Base-by-base conservation (phyloP, 352 stramenopile species). In the Phytopythium sindhum region DNA sequence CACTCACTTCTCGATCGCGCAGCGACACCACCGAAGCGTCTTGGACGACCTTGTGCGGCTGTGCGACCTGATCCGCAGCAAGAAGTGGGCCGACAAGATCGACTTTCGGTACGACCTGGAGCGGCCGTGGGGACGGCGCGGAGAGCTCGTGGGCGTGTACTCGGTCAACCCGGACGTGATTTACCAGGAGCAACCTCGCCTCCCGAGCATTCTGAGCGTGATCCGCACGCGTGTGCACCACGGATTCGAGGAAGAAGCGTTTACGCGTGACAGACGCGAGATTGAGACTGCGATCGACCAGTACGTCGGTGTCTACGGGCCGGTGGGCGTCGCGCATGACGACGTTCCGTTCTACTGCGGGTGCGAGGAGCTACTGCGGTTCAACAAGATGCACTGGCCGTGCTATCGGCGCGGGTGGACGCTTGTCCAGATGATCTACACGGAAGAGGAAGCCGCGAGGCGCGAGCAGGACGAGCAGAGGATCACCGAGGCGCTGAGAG, bases 81-180 rank as follows among this genome's bases (percentile, higher is more conserved):
- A 93, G 61, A 74, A 72, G 26, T 93, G 84, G 84, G 78, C 78
- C 17, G 84, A 93, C 62, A 93, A 93, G 57, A 78, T 85, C 1
- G 82, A 90, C 39, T 80, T 93, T 37, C 71, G 84, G 0, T 93
- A 77, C 69, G 82, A 93, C 59, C 65, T 80, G 41, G 61, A 73
- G 48, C 74, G 84, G 10, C 84, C 84, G n/a, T 93, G 84, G 84
- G 84, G 84, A 0, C 73, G 77, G 23, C 42, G 69, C 9, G 80
- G 73, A 4, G 81, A 93, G 60, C 52, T 66, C 1, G 75, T 84
- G 2, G 70, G 62, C 1, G 80, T 90, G 15, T 91, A 75, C 42
- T 77, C 75, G 48, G 44, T 93, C 28, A 72, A 74, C 15, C 72
- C 66, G n/a, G 50, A 23, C n/a, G 70, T 60, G 42, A 60, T 74